Evolutionary conservation across 1,284 basidiomycete species (phyloP).

Genomic region (Moesziomyces parantarcticus): DNA sequence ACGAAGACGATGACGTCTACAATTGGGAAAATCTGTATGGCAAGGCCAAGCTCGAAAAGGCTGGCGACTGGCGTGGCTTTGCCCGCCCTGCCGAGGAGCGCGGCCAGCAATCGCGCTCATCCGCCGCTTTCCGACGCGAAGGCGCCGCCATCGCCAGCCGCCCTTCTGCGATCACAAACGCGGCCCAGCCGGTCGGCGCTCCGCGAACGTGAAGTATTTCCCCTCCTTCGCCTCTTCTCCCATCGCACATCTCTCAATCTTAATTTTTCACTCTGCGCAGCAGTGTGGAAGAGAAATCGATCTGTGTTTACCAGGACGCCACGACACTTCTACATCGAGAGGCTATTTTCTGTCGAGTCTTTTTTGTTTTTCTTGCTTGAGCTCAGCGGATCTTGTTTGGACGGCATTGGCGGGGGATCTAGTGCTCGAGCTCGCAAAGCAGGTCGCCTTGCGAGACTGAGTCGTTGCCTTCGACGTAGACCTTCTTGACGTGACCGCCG

Average conservation of each 20-base stretch:
- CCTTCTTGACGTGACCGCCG: constrained; percentile 91
- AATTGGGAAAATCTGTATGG: constrained; percentile 52
- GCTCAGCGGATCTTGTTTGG: constrained; percentile 6
- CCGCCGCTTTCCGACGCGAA: constrained; percentile 17
- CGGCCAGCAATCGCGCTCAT: constrained; percentile 18
- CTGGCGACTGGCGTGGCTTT: constrained; percentile 48
- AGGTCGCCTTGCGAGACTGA: constrained; percentile 89
- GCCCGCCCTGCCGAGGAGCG: constrained; percentile 39
- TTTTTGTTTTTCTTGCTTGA: constrained; percentile 8
- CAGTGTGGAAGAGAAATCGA: background rate
- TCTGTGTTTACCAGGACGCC: background rate
- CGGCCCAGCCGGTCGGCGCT: constrained; percentile 27
- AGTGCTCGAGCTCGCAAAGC: constrained; percentile 74
- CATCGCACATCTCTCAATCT: too few relatives aligned
- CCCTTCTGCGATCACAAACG: constrained; percentile 3
- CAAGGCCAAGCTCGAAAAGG: constrained; percentile 45
- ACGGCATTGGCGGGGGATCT: background rate
- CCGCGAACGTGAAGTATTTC: constrained; percentile 18
- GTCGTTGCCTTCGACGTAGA: constrained; percentile 79
- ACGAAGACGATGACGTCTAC: constrained; percentile 49
- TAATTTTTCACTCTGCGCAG: too few relatives aligned
- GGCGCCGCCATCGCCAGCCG: constrained; percentile 1
- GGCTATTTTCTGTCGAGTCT: background rate
- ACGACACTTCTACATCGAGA: background rate
- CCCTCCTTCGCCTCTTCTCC: too few relatives aligned